These are phyloP conservation scores for Cladosporium oxysporum DNA, from an alignment of 2,329 filamentous ascomycete genomes.

Conservation along the genomic window DNA sequence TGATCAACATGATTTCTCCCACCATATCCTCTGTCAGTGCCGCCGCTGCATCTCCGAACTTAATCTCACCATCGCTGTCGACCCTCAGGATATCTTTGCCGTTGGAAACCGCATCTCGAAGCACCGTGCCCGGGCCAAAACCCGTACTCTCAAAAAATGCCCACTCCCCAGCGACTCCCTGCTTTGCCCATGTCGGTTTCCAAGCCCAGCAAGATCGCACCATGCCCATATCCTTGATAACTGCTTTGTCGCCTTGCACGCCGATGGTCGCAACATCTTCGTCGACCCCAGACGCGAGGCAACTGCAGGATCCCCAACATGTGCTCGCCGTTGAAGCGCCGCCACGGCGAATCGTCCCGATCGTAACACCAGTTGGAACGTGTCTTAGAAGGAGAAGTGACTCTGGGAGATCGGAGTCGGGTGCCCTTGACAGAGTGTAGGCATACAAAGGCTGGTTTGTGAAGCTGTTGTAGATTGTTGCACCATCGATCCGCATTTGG, in stretches of 20 bases:
- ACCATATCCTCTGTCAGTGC: neutral
- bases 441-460: slow-evolving; percentile 1
- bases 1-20: slow-evolving; percentile 1
- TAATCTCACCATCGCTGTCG: neutral
- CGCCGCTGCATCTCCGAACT: neutral
- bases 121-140: neutral
- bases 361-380: neutral
- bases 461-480: slow-evolving; percentile 4
- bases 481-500: neutral
- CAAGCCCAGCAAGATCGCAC: neutral
- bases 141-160: neutral
- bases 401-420: neutral
- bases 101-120: slow-evolving; percentile 2
- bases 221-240: neutral
- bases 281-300: neutral
- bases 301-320: neutral
- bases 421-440: neutral
- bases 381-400: neutral
- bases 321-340: neutral
- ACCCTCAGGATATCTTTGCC: slow-evolving; percentile 4
- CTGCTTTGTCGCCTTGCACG: neutral
- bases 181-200: neutral
- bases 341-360: neutral
- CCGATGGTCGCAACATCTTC: slow-evolving; percentile 2
- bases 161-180: neutral